These are phyloP conservation scores for Henckelia pumila DNA, from an alignment of 257 asterid species.

Conservation along the genomic window DNA sequence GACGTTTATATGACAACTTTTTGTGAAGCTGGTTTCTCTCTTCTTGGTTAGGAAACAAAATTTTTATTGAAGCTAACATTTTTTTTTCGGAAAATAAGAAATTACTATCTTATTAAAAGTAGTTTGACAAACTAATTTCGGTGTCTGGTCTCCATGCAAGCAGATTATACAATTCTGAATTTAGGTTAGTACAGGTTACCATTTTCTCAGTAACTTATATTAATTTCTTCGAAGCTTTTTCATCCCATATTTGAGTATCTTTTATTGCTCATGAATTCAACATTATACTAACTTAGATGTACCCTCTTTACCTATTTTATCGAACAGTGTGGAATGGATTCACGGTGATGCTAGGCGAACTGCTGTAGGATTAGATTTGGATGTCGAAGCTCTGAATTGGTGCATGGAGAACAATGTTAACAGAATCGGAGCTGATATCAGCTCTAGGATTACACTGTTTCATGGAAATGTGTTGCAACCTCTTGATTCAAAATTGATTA, in stretches of 20 bases:
- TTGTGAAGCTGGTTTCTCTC: neutral
- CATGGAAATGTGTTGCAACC: conserved; percentile 95
- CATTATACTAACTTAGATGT: neutral
- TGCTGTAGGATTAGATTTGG: conserved; percentile 93
- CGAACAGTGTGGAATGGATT: conserved; percentile 85
- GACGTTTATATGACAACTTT: conserved; percentile 14
- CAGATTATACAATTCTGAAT: neutral
- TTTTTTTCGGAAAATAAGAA: neutral
- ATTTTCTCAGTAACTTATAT: neutral
- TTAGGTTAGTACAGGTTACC: neutral
- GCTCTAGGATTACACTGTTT: conserved; percentile 62
- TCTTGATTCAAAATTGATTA: conserved; percentile 60
- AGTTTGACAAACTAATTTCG: no score
- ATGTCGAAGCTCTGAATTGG: conserved; percentile 83
- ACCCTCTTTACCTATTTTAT: conserved; percentile 25
- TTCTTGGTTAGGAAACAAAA: no score
- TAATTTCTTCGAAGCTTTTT: neutral
- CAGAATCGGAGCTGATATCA: conserved; percentile 70
- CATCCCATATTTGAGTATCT: conserved; percentile 2
- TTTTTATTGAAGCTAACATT: no score
- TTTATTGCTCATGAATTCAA: neutral
- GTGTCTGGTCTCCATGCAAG: neutral
- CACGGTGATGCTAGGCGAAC: conserved; percentile 83
- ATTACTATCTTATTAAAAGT: no score
- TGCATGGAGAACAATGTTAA: conserved; percentile 71